phyloP scores from a whole-genome alignment of 2,329 filamentous ascomycete species.

The Monosporascus sp. region DNA sequence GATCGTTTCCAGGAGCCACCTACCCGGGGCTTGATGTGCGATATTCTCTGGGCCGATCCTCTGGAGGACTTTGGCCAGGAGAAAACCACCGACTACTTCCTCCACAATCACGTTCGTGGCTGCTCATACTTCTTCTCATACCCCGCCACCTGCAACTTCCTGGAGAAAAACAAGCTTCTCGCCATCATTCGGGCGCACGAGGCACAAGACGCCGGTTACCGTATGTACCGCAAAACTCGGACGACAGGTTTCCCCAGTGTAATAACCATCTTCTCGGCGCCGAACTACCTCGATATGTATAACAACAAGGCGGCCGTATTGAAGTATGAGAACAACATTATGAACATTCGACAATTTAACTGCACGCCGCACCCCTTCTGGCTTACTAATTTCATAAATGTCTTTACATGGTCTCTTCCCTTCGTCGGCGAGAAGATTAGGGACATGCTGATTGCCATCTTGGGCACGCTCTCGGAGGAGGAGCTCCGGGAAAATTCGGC shows the following conservation, averaged over 20 bases:
- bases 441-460: slow-evolving; percentile 97
- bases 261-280: slow-evolving; percentile 99
- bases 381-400: slow-evolving; percentile 99
- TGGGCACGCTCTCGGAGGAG: slow-evolving; percentile 99
- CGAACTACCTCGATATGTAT: slow-evolving; percentile 98
- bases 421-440: slow-evolving; percentile 99
- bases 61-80: slow-evolving; percentile 98
- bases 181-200: slow-evolving; percentile 97
- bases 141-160: slow-evolving; percentile 90
- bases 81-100: slow-evolving; percentile 94
- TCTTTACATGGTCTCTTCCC: slow-evolving; percentile 99
- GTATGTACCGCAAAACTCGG: slow-evolving; percentile 98
- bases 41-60: slow-evolving; percentile 97
- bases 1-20: slow-evolving; percentile 97
- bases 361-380: slow-evolving; percentile 99
- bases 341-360: slow-evolving; percentile 99
- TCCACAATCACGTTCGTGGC: slow-evolving; percentile 96
- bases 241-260: slow-evolving; percentile 98
- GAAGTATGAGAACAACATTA: slow-evolving; percentile 99
- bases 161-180: slow-evolving; percentile 97
- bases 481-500: slow-evolving; percentile 87
- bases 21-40: slow-evolving; percentile 97
- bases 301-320: slow-evolving; percentile 99
- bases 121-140: slow-evolving; percentile 99
- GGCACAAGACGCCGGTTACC: slow-evolving; percentile 95